Base-by-base conservation (phyloP, 441 rosid genomes). In the Raphanus hybrid region DNA sequence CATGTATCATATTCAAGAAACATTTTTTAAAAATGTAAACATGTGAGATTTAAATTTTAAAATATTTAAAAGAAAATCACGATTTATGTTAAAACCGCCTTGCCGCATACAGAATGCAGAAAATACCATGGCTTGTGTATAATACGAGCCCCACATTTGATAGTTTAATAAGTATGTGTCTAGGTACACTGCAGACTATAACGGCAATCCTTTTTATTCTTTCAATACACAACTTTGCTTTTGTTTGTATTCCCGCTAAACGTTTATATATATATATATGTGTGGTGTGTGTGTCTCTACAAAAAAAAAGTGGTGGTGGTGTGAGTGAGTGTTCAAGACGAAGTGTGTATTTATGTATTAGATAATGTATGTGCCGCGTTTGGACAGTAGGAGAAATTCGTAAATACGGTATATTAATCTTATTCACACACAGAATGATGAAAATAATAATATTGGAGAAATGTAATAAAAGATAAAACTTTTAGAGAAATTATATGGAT, bases 151-250 rank as follows among this genome's bases (percentile, higher is more conserved):
- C 2, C 39, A 62, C 64, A 27, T 18, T n/a, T 15, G 12, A 57
- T 57, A 77, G 52, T 70, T 70, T 55, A 39, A 70, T 64, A 70
- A 14, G 59, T 54, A 57, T 57, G 60, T 41, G 76, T 77, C 73
- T 77, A 77, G 54, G 61, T 71, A 16, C 71, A 77, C 3, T 41
- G 80, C 41, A 64, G 27, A 57, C 6, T 18, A 57, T 77, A 77
- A 70, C 75, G 11, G 52, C 45, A 39, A 60, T 52, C 48, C 64
- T 35, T 62, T 60, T 63, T 63, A 41, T 63, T 69, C 55, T 16
- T 63, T 18, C 39, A 15, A 54, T 12, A 52, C 15, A 69, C 35
- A 75, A 32, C 2, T 45, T 20, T 18, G 55, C 57, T 35, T 74
- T 60, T 10, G 5, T 67, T 29, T 54, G 12, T n/a, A 6, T 41